Base-by-base conservation (phyloP, 352 stramenopile species). In the Pythium phragmiticola region DNA sequence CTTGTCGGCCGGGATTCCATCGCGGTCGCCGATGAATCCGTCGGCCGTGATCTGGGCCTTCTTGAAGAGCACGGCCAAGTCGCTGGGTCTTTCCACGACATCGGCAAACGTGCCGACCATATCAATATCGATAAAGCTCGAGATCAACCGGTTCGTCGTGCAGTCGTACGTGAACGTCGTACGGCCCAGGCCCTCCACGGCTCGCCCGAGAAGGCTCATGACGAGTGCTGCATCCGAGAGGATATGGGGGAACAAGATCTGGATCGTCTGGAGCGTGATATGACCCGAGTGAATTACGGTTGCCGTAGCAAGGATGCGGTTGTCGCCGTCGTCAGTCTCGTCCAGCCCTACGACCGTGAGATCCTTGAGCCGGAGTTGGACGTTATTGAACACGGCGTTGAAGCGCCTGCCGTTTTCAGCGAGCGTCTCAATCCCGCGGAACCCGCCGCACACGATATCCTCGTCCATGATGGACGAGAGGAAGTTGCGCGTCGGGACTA, bases 261-360 rank as follows among this genome's bases (percentile, higher is more conserved):
- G 41, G 34, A 66, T 60, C 9, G 60, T 66, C 60, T 66, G 54
- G 50, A 66, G 51, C 42, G 60, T 66, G 17, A 66, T 42, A 42
- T 66, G 28, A 6, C 60, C 60, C 8, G 49, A 42, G 43, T 66
- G 60, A 3, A 39, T 41, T 0, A 66, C 60, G 0, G 60, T 60
- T 16, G 51, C 60, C 1, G 21, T 47, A 7, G 45, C 50, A 17
- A 56, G 17, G 14, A 37, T 45, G 4, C 19, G 49, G 39, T 34
- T 21, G 21, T 66, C 51, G 8, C 43, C 34, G 19, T 60, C 60
- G 26, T 66, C 60, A 2, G 28, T 49, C 9, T 55, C 50, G 8
- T 60, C 60, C 23, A 60, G 19, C 14, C 50, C 39, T 41, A 60
- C 51, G 23, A 66, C n/a, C 7, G 16, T 11, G 4, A 66, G 21